phyloP scores from a whole-genome alignment of 768 basidiomycete genomes.

The Leccinum imitatum region DNA sequence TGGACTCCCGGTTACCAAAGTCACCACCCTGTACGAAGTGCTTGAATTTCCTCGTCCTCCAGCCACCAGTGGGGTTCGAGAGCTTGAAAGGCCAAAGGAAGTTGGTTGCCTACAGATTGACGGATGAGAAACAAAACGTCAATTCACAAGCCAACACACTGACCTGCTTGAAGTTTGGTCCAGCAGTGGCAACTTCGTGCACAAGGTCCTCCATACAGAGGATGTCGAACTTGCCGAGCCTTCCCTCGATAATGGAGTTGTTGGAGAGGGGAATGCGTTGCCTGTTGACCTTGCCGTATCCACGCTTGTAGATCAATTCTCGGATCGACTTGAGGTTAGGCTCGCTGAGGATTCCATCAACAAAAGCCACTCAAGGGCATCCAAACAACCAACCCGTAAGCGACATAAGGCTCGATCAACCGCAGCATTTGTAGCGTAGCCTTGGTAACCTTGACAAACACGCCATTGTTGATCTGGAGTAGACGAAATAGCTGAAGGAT shows the following conservation, averaged over 20 bases:
- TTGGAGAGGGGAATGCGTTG: slow-evolving; percentile 94
- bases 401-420: slow-evolving; percentile 94
- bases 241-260: slow-evolving; percentile 89
- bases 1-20: slow-evolving; percentile 93
- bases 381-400: slow-evolving; percentile 74
- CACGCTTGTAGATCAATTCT: slow-evolving; percentile 98
- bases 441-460: slow-evolving; percentile 95
- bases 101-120: slow-evolving; percentile 65
- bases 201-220: slow-evolving; percentile 97
- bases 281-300: slow-evolving; percentile 97
- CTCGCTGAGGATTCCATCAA: slow-evolving; percentile 52
- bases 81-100: slow-evolving; percentile 99
- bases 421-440: slow-evolving; percentile 98
- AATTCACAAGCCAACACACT: slow-evolving; percentile 24
- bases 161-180: slow-evolving; percentile 99
- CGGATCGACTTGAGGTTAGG: slow-evolving; percentile 96
- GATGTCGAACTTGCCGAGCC: slow-evolving; percentile 92
- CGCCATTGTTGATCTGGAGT: slow-evolving; percentile 99
- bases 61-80: slow-evolving; percentile 98
- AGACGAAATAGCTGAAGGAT: slow-evolving; percentile 98
- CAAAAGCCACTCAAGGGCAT: neutral
- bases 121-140: neutral
- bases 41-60: slow-evolving; percentile 98
- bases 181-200: slow-evolving; percentile 92
- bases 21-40: slow-evolving; percentile 96